A percentile compares a stretch with the other conserved stretches of the same genome.
These are phyloP conservation scores for Wallacemonas sp. DNA, from an alignment of 208 protist genomes.

Conservation along the genomic window DNA sequence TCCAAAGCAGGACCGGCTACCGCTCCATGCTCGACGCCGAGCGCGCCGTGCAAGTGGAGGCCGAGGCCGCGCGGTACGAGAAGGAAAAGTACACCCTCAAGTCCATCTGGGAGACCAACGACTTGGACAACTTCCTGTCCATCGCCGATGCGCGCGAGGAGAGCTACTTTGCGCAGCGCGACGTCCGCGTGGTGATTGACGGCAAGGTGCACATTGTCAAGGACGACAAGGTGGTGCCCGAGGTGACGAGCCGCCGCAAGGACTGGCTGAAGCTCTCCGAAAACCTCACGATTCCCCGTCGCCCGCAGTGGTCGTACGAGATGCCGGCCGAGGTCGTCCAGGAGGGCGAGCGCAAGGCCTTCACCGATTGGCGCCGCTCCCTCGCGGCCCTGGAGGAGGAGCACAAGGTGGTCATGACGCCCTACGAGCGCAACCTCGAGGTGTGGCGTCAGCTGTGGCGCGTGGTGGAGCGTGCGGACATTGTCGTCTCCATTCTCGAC, in stretches of 20 bases:
- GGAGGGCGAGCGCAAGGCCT: slow-evolving; percentile 73
- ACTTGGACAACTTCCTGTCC: slow-evolving; percentile 84
- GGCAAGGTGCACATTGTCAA: slow-evolving; percentile 79
- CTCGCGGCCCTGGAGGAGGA: slow-evolving; percentile 93
- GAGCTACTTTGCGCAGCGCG: slow-evolving; percentile 82
- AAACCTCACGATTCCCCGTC: slow-evolving; percentile 79
- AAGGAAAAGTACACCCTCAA: slow-evolving; percentile 51
- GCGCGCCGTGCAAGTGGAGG: slow-evolving; percentile 35
- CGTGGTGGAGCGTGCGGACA: slow-evolving; percentile 95
- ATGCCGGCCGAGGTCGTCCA: slow-evolving; percentile 73
- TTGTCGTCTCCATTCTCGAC: slow-evolving; percentile 96
- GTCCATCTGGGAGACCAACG: slow-evolving; percentile 90
- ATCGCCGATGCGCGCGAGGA: slow-evolving; percentile 88
- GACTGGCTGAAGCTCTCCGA: slow-evolving; percentile 83
- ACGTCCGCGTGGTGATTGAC: slow-evolving; percentile 80
- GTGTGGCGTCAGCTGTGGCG: slow-evolving; percentile 99
- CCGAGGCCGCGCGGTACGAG: slow-evolving; percentile 48
- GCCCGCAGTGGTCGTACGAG: slow-evolving; percentile 80
- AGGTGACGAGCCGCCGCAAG: slow-evolving; percentile 25
- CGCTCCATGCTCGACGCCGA: slow-evolving; percentile 52
- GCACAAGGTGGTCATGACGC: slow-evolving; percentile 94
- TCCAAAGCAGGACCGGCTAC: slow-evolving; percentile 43
- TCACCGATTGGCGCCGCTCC: slow-evolving; percentile 90
- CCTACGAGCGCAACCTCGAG: slow-evolving; percentile 99
- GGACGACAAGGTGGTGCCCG: slow-evolving; percentile 65